Percentiles rank a stretch among this genome's conserved stretches.
phyloP scores from a whole-genome alignment of 805 yeast genomes.

The Maudiozyma barnettii region DNA sequence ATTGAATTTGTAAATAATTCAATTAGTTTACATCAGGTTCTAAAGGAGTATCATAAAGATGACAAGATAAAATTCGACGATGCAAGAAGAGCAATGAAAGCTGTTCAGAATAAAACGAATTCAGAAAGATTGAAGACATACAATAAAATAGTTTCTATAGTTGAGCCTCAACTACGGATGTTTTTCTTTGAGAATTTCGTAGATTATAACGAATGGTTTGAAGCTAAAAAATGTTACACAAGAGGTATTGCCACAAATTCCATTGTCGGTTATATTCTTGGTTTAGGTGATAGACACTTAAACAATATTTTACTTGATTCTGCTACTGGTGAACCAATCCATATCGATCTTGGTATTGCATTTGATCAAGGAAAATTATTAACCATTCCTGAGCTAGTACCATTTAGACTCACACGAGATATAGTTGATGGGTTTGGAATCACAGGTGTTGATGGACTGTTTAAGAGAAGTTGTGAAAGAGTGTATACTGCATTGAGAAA shows the following conservation, averaged over 20 bases:
- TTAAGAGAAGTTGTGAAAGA: constrained; percentile 61
- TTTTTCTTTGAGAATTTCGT: constrained; percentile 63
- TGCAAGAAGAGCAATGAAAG: constrained; percentile 59
- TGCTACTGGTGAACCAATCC: constrained; percentile 83
- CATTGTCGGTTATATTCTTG: constrained; percentile 78
- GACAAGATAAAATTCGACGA: constrained; percentile 42
- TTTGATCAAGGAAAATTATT: constrained; percentile 86
- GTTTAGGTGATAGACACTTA: constrained; percentile 92
- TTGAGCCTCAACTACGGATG: constrained; percentile 57
- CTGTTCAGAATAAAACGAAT: constrained; percentile 38
- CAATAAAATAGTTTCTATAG: constrained; percentile 36
- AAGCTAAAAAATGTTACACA: constrained; percentile 52
- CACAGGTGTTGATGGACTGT: constrained; percentile 73
- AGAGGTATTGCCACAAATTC: constrained; percentile 79
- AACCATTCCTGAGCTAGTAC: constrained; percentile 87
- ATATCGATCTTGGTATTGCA: constrained; percentile 92
- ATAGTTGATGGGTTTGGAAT: constrained; percentile 89
- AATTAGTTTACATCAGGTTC: constrained; percentile 55
- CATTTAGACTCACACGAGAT: constrained; percentile 85
- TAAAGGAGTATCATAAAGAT: constrained; percentile 52
- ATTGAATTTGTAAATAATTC: constrained; percentile 85
- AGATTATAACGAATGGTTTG: constrained; percentile 68
- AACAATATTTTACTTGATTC: constrained; percentile 80
- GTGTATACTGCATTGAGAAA: constrained; percentile 57
- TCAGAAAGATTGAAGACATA: constrained; percentile 39